These are phyloP conservation scores for Nephelium lappaceum DNA, from an alignment of 345 rosid species.

Conservation along the genomic window DNA sequence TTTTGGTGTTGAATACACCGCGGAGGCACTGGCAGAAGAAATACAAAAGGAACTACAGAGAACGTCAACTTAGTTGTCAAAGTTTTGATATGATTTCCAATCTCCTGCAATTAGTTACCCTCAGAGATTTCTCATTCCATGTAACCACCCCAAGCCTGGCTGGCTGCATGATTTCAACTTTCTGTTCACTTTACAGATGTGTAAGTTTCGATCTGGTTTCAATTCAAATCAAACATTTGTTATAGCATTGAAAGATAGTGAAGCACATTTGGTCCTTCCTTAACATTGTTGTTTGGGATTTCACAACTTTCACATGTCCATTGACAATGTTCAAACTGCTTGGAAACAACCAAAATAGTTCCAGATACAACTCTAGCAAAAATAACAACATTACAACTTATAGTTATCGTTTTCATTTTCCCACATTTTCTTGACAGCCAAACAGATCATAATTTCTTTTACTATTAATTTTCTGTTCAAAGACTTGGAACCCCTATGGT, in stretches of 20 bases:
- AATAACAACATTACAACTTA: background rate
- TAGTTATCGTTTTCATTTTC: background rate
- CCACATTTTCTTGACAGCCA: slow-evolving; percentile 1
- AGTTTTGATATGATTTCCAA: background rate
- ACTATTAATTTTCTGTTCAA: too few relatives aligned
- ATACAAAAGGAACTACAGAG: slow-evolving; percentile 55
- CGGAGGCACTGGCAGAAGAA: slow-evolving; percentile 64
- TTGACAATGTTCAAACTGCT: background rate
- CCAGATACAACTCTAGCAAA: background rate
- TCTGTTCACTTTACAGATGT: background rate
- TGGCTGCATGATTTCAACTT: background rate
- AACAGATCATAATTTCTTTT: background rate
- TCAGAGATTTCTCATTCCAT: background rate
- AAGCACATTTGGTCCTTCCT: background rate
- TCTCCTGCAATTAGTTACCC: background rate
- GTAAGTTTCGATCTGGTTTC: background rate
- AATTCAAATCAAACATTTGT: background rate
- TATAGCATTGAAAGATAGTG: background rate
- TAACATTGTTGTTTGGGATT: background rate
- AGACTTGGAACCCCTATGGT: background rate
- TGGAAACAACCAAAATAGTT: background rate
- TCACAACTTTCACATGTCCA: background rate
- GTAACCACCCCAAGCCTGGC: background rate
- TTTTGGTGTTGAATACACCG: slow-evolving; percentile 74
- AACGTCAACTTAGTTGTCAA: background rate